phyloP scores from a whole-genome alignment of 1,284 basidiomycete species.

The Trametes polyzona region DNA sequence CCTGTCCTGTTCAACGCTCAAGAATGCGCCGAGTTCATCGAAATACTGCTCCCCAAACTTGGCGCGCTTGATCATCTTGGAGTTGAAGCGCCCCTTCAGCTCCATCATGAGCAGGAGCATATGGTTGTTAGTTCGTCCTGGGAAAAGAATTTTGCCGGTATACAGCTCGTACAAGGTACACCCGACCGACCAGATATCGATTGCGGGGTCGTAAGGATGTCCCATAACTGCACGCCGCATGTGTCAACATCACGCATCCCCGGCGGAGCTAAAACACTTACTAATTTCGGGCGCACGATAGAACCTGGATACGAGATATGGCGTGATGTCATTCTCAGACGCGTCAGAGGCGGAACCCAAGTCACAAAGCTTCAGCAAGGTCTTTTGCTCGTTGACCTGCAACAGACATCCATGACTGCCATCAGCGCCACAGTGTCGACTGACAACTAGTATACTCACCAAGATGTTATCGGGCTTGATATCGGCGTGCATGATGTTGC shows the following conservation, averaged over 20 bases:
- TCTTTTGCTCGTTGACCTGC: conserved; percentile 95
- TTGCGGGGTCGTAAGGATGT: conserved; percentile 89
- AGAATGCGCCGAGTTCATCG: conserved; percentile 86
- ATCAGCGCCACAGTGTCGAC: background rate
- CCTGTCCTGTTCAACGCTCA: conserved; percentile 82
- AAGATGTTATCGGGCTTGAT: conserved; percentile 97
- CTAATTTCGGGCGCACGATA: conserved; percentile 99
- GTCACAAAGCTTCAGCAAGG: conserved; percentile 93
- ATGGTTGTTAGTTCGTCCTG: conserved; percentile 96
- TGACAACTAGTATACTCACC: conserved; percentile 50
- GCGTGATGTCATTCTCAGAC: conserved; percentile 95
- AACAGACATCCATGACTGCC: background rate
- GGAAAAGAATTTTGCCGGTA: conserved; percentile 98
- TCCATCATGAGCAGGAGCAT: conserved; percentile 99
- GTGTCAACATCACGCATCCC: conserved; percentile 1
- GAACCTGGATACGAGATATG: conserved; percentile 97
- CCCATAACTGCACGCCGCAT: conserved; percentile 75
- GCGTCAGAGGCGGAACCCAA: conserved; percentile 94
- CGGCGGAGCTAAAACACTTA: conserved; percentile 45
- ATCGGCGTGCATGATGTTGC: conserved; percentile 96
- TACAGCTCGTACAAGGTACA: conserved; percentile 98
- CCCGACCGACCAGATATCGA: conserved; percentile 97
- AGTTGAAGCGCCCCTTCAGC: conserved; percentile 91
- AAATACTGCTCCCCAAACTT: conserved; percentile 93
- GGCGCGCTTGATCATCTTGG: conserved; percentile 93